Base-by-base conservation (phyloP, 495 filamentous ascomycete species). In the Peziza echinospora region DNA sequence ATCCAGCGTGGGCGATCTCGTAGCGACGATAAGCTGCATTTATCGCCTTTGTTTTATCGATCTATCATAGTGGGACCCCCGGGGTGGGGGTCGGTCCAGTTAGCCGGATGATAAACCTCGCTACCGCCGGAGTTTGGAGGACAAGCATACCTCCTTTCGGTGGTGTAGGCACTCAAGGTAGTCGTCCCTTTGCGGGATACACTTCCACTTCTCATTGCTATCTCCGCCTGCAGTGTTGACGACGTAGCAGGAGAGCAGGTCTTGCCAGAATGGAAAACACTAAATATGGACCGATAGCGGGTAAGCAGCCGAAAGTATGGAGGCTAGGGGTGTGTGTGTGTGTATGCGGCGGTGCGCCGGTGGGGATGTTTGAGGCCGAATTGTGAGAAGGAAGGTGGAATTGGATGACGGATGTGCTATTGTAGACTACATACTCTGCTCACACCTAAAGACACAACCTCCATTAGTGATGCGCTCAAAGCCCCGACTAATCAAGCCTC, bases 211-310 rank as follows among this genome's bases (percentile, higher is more conserved):
- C 41, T 85, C 85, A 8, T 74, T 69, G 46, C 73, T 71, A 56
- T 86, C 78, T 21, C 82, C 77, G 40, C 75, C 66, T 45, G 67
- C 70, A 43, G 79, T 76, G 64, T 87, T 86, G 59, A 85, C 72
- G 42, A 87, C 81, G 60, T 91, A 91, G 72, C 83, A 91, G 54
- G 79, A 79, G 51, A 91, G 76, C 46, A 85, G 67, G 58, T 91
- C 83, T 66, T 91, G 89, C 91, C 91, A 99, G 75, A 94, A 99
- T 61, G 83, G 81, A 65, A 91, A 96, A 77, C 89, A 99, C 67
- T 92, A 78, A 56, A 75, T 76, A 50, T 76, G 79, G 57, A 84
- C 86, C n/a, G n/a, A n/a, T n/a, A n/a, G n/a, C n/a, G n/a, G n/a
- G n/a, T n/a, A n/a, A n/a, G n/a, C n/a, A n/a, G n/a, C n/a, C n/a